A percentile compares a stretch with the other conserved stretches of the same genome.
Evolutionary conservation across 2,329 filamentous ascomycete species (phyloP).

Genomic region (Diplodia corticola): DNA sequence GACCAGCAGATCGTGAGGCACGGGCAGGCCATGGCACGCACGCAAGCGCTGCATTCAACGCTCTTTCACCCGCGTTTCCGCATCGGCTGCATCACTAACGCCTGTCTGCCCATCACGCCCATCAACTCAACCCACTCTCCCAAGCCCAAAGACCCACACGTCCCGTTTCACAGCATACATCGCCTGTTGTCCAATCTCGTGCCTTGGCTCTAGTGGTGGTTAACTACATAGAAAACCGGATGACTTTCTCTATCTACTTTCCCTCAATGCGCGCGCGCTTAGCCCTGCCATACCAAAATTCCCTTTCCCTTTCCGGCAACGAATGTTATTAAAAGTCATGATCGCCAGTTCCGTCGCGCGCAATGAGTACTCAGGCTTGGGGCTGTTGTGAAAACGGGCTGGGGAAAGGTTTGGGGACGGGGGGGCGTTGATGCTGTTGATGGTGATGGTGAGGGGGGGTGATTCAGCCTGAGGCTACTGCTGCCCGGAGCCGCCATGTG

Average conservation of each 20-base stretch:
- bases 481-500: neutral
- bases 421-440: neutral
- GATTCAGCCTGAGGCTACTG: constrained; percentile 10
- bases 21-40: neutral
- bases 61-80: neutral
- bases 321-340: neutral
- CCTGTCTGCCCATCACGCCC: neutral
- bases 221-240: constrained; percentile 11
- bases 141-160: neutral
- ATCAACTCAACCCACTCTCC: neutral
- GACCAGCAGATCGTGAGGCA: neutral
- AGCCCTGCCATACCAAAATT: constrained; percentile 9
- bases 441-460: neutral
- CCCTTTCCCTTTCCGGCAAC: constrained; percentile 16
- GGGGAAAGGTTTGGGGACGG: neutral
- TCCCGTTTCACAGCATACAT: neutral
- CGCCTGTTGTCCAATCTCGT: constrained; percentile 1
- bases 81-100: neutral
- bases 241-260: constrained; percentile 18
- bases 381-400: constrained; percentile 8
- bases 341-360: constrained; percentile 12
- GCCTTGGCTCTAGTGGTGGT: constrained; percentile 4
- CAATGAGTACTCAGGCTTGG: constrained; percentile 8
- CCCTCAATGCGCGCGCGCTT: constrained; percentile 12
- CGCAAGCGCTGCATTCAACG: neutral